Conservation (phyloP, 139 green algal genomes). For the Limnomonas spitsbergensis region DNA sequence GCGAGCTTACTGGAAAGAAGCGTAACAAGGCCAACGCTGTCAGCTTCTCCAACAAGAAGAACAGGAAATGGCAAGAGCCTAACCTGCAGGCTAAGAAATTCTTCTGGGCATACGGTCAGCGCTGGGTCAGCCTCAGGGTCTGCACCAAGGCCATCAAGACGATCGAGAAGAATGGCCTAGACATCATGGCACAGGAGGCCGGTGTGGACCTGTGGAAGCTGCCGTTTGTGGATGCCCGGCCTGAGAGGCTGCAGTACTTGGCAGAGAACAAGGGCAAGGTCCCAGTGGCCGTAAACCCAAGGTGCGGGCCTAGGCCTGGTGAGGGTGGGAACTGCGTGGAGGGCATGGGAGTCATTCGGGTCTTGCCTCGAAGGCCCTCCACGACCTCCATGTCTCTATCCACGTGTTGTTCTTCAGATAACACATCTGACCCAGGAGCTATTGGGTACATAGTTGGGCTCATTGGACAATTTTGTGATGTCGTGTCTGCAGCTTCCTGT, state of each 20-base stretch:
- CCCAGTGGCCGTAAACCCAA: conserved; percentile 18
- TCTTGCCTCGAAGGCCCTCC: no score
- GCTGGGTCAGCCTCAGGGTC: conserved; percentile 78
- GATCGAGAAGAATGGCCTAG: conserved; percentile 86
- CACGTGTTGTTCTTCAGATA: no score
- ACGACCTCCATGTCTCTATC: no score
- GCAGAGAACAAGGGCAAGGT: conserved; percentile 56
- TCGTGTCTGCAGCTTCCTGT: no score
- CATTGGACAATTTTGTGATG: no score
- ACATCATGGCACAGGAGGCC: conserved; percentile 85
- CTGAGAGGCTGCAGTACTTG: conserved; percentile 59
- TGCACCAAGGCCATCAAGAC: conserved; percentile 74
- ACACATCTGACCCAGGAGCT: no score
- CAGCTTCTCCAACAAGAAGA: conserved; percentile 97
- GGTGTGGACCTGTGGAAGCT: conserved; percentile 86
- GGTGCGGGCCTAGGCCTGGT: no score
- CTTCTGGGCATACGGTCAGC: conserved; percentile 71
- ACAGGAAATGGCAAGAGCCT: conserved; percentile 89
- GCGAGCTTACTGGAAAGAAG: conserved; percentile 68
- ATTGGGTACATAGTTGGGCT: no score
- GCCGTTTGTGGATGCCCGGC: conserved; percentile 71
- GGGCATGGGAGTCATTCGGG: no score
- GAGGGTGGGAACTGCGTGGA: no score
- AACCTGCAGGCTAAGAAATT: conserved; percentile 89
- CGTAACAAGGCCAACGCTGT: conserved; percentile 96